Conservation (phyloP, 2,329 filamentous ascomycete species). For the Aspergillus candidus region DNA sequence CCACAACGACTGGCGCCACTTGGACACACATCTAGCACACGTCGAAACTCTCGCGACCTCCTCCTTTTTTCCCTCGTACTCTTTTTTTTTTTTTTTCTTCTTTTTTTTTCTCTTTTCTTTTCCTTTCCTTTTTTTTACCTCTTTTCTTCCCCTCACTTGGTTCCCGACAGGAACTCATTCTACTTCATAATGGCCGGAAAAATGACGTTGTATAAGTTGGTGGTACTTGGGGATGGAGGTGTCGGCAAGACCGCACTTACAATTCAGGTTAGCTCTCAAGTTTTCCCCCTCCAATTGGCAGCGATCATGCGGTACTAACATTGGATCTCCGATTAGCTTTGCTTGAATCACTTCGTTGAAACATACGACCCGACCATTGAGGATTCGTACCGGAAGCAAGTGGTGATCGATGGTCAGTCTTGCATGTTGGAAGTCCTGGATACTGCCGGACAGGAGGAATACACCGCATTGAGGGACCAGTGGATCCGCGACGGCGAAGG, state of each 20-base stretch:
- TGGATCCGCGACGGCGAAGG: constrained; percentile 98
- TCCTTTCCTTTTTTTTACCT: neutral
- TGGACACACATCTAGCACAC: too few relatives aligned
- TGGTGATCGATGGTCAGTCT: constrained; percentile 84
- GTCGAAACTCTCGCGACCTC: too few relatives aligned
- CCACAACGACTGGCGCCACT: too few relatives aligned
- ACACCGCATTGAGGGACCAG: constrained; percentile 91
- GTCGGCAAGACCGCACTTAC: constrained; percentile 92
- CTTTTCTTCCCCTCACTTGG: neutral
- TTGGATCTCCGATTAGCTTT: constrained; percentile 55
- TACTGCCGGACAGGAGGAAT: constrained; percentile 97
- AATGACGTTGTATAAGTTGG: constrained; percentile 94
- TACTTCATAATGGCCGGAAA: constrained; percentile 68
- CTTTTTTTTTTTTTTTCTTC: neutral
- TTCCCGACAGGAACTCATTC: constrained; percentile 1
- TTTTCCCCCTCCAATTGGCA: constrained; percentile 4
- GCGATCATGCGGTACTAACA: constrained; percentile 2
- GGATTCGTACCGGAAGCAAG: constrained; percentile 63
- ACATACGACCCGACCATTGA: constrained; percentile 69
- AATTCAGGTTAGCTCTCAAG: constrained; percentile 55
- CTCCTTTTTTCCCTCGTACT: neutral
- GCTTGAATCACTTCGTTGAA: constrained; percentile 96
- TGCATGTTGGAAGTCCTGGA: constrained; percentile 98
- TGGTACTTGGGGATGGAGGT: constrained; percentile 89
- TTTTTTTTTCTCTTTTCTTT: constrained; percentile 1